Conservation (phyloP, 163 green algal species). For the Trebouxiophyceae sp. region DNA sequence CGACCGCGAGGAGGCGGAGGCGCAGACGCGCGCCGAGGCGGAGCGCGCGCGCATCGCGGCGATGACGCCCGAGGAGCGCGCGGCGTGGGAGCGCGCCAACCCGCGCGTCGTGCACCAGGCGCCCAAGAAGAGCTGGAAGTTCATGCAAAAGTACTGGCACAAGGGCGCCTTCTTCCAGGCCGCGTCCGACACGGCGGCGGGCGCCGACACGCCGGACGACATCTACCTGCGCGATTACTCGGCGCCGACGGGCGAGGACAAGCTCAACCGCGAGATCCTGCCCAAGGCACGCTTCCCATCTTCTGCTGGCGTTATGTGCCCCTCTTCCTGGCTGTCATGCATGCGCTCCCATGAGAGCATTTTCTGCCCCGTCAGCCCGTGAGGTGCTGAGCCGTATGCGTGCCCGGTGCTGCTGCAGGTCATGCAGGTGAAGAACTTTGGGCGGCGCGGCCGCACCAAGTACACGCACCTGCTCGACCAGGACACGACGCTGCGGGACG, state of each 20-base stretch:
- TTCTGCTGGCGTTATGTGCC: not conserved
- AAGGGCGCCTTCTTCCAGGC: conserved; percentile 94
- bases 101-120: conserved; percentile 38
- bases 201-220: conserved; percentile 52
- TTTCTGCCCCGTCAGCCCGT: no score
- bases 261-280: conserved; percentile 82
- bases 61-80: conserved; percentile 80
- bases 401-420: conserved; percentile 51
- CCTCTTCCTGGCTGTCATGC: no score
- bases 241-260: conserved; percentile 85
- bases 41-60: conserved; percentile 63
- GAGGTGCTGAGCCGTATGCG: no score
- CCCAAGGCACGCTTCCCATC: conserved; percentile 37
- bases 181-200: conserved; percentile 32
- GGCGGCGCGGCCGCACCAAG: conserved; percentile 81
- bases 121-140: conserved; percentile 72
- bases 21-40: conserved; percentile 17
- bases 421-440: conserved; percentile 89
- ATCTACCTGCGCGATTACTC: conserved; percentile 83
- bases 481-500: conserved; percentile 61
- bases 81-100: conserved; percentile 60
- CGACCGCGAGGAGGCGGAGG: conserved; percentile 51
- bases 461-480: conserved; percentile 85
- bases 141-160: conserved; percentile 99
- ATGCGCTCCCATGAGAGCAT: no score